Conservation (phyloP, 306 rosid genomes). For the Quercus cerris region DNA sequence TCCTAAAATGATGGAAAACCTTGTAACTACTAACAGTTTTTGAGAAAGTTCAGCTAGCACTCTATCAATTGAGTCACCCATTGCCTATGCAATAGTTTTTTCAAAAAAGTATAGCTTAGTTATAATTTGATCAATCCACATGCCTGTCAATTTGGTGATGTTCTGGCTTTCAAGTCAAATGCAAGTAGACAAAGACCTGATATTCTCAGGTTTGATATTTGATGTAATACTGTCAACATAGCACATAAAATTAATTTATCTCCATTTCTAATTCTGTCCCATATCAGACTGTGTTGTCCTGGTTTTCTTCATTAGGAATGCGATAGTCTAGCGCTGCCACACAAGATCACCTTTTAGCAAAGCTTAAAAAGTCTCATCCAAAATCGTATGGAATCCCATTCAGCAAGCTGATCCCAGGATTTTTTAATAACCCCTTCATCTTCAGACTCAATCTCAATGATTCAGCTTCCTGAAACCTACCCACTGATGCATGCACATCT, state of each 20-base stretch:
- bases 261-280: neutral
- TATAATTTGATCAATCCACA: too few relatives aligned
- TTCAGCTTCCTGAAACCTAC: slow-evolving; percentile 22
- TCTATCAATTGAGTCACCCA: too few relatives aligned
- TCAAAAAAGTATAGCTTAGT: too few relatives aligned
- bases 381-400: neutral
- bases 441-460: neutral
- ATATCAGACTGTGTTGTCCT: neutral
- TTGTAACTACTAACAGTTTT: too few relatives aligned
- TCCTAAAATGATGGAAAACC: too few relatives aligned
- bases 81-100: too few relatives aligned
- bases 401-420: slow-evolving; percentile 9
- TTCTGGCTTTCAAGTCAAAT: neutral
- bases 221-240: neutral
- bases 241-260: neutral
- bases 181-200: neutral
- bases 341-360: neutral
- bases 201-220: neutral
- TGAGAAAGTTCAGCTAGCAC: too few relatives aligned
- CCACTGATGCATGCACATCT: slow-evolving; percentile 15
- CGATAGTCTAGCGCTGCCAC: neutral
- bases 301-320: neutral
- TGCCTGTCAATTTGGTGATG: too few relatives aligned
- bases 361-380: neutral
- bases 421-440: neutral